Conservation (phyloP, 1,284 basidiomycete species). For the Moesziomyces aphidis region DNA sequence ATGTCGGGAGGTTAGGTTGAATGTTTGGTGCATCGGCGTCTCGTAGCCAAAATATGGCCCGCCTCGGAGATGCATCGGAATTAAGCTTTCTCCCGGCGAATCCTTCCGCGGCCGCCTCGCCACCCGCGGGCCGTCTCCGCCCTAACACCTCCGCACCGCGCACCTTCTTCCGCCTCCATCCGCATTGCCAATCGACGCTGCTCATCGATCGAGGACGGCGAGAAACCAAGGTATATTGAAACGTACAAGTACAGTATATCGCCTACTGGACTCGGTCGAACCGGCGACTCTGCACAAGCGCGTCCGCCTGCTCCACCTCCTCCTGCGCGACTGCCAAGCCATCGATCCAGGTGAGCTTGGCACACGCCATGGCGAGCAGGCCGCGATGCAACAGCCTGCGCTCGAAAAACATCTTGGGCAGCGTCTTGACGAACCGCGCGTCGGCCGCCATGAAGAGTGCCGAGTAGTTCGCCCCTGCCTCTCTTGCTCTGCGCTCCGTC, state of each 20-base stretch:
- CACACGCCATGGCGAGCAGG: slow-evolving; percentile 63
- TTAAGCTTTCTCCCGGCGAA: slow-evolving; percentile 1
- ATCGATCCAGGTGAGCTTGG: slow-evolving; percentile 61
- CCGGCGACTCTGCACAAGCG: slow-evolving; percentile 34
- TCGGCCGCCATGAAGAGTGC: slow-evolving; percentile 54
- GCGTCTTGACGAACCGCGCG: slow-evolving; percentile 54
- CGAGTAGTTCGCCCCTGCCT: slow-evolving; percentile 27
- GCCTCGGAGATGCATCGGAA: background rate
- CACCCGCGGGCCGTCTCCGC: slow-evolving; percentile 5
- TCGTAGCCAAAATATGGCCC: too few species aligned
- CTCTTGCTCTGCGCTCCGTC: slow-evolving; percentile 9
- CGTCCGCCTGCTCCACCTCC: slow-evolving; percentile 57
- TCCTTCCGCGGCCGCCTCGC: background rate
- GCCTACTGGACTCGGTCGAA: slow-evolving; percentile 16
- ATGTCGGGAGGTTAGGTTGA: too few species aligned
- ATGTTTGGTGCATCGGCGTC: too few species aligned
- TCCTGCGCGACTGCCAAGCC: slow-evolving; percentile 55
- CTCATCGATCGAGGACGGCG: too few species aligned
- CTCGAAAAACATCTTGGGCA: slow-evolving; percentile 47
- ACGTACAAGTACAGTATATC: slow-evolving; percentile 4
- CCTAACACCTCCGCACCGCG: too few species aligned
- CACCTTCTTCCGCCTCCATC: too few species aligned
- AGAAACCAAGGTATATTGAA: too few species aligned
- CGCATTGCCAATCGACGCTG: too few species aligned
- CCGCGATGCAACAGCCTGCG: slow-evolving; percentile 61